Percentiles rank a stretch among this genome's conserved stretches.
These are phyloP conservation scores for Sporothrix schenckii DNA, from an alignment of 2,329 filamentous ascomycete species.

Conservation along the genomic window DNA sequence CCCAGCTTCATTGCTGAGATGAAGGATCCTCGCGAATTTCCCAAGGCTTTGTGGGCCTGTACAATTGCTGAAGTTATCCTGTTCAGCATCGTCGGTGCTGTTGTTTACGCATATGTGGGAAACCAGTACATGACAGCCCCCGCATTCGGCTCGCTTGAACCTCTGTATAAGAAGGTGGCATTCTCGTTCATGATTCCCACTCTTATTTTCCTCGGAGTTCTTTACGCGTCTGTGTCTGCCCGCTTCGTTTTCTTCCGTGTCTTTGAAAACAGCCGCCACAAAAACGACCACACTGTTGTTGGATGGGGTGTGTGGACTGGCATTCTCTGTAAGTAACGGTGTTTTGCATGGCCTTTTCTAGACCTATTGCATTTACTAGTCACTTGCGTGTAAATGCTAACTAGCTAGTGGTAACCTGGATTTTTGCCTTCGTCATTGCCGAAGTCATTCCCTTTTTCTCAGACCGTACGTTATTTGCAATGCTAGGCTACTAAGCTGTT, in stretches of 20 bases:
- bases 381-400: slow-evolving; percentile 3
- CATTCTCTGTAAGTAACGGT: slow-evolving; percentile 61
- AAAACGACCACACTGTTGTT: slow-evolving; percentile 75
- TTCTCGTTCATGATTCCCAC: slow-evolving; percentile 97
- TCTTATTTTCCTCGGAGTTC: slow-evolving; percentile 84
- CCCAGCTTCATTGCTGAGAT: slow-evolving; percentile 96
- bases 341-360: background rate
- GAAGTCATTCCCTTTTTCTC: slow-evolving; percentile 94
- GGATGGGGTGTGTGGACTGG: slow-evolving; percentile 79
- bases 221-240: slow-evolving; percentile 87
- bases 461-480: slow-evolving; percentile 56
- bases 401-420: slow-evolving; percentile 66
- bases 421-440: slow-evolving; percentile 88
- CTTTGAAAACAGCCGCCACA: slow-evolving; percentile 75
- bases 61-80: slow-evolving; percentile 86
- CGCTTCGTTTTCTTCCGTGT: slow-evolving; percentile 91
- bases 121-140: slow-evolving; percentile 87
- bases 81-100: slow-evolving; percentile 77
- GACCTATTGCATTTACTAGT: too few relatives aligned
- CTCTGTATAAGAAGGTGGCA: slow-evolving; percentile 81
- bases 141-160: slow-evolving; percentile 80
- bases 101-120: slow-evolving; percentile 86
- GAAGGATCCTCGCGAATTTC: slow-evolving; percentile 78
- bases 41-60: slow-evolving; percentile 88
- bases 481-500: background rate